phyloP scores from a whole-genome alignment of 1,284 basidiomycete species.

The Ustilago bromivora region DNA sequence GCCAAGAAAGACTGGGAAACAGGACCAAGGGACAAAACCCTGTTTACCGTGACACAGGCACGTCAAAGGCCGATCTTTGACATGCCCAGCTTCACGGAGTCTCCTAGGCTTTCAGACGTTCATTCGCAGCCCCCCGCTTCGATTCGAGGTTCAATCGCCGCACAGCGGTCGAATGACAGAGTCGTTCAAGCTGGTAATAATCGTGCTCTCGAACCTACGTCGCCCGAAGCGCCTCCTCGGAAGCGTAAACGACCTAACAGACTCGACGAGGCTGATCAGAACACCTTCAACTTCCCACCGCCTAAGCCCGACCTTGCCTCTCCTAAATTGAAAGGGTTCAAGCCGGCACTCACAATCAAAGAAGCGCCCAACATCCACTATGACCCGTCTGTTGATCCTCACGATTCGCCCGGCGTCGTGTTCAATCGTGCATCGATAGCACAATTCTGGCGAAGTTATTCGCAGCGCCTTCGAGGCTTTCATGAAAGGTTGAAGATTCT shows the following conservation, averaged over 20 bases:
- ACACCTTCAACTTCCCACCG: constrained; percentile 16
- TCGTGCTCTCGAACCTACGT: background rate
- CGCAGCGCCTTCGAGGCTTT: background rate
- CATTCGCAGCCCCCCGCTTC: background rate
- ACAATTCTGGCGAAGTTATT: background rate
- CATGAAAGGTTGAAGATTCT: constrained; percentile 1
- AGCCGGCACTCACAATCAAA: background rate
- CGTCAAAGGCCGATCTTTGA: background rate
- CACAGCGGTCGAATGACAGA: background rate
- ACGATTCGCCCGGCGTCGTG: background rate
- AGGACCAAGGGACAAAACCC: background rate
- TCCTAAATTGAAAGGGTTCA: constrained; percentile 20
- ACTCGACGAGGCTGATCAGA: background rate
- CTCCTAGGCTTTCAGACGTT: background rate
- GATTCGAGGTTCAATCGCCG: background rate
- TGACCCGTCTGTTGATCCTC: background rate
- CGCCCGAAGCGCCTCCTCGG: constrained; percentile 1
- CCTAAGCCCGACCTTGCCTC: background rate
- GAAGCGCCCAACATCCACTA: background rate
- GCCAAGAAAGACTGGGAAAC: background rate
- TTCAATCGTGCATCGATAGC: background rate
- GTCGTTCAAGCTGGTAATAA: background rate
- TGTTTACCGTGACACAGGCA: background rate
- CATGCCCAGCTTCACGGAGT: background rate
- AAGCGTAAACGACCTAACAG: constrained; percentile 13